Evolutionary conservation across 2,329 filamentous ascomycete genomes (phyloP), one percentile per base, ranked within the genome.

Genomic region (Ophiostoma ips): DNA sequence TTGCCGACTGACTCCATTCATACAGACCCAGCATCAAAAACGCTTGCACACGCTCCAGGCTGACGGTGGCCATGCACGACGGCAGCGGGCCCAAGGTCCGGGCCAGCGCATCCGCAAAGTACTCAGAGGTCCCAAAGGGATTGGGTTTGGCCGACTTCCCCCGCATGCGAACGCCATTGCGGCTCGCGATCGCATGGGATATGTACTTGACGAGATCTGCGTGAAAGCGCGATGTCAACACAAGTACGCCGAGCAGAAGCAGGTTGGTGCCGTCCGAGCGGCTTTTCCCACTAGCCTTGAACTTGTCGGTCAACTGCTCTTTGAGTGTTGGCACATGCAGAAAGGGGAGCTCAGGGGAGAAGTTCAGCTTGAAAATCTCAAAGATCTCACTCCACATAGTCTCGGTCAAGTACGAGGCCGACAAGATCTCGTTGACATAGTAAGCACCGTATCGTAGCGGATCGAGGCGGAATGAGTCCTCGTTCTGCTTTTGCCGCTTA

Each of bases 291-390:
- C 55, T 57, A 62, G 49, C 63, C 65, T 34, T 43, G 52, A 30
- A 16, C 24, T 16, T 30, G 40, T 16, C 64, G n/a, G 65, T 66
- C 54, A 75, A 66, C 50, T 68, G 69, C 53, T 72, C 70, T 56
- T 73, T 73, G 55, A 86, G 76, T 0, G 76, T 82, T 2, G 77
- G 73, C 5, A 81, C 68, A 59, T 87, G 83, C 8, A 87, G 62
- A 58, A 87, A 87, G 0, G 83, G 78, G 36, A 87, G 70, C 59
- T 87, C 83, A 1, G 82, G 79, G 0, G 79, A 79, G 60, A 82
- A 87, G 60, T 87, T 81, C 38, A 80, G 69, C 57, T 81, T 78
- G 62, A 82, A 87, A 28, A 85, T 76, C 56, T 77, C 76, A 57
- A 84, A 82, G 35, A 87, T 65, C 58, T 84, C 76, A 37, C 74